Evolutionary conservation across 148 eudicot genomes (phyloP).

Genomic region (Heliamphora exappendiculata): DNA sequence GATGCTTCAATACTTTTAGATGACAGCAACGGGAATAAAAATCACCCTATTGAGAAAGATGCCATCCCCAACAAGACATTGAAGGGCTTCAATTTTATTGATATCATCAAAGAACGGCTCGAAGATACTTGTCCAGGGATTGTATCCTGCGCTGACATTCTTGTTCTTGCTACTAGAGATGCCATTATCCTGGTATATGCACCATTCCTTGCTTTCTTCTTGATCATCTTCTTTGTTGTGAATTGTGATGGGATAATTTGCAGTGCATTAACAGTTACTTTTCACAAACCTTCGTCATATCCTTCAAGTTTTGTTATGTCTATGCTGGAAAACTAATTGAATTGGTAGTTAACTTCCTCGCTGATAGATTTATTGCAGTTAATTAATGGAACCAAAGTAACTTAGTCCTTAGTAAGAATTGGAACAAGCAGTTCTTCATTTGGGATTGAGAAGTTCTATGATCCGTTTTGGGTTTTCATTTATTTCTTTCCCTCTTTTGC

Average conservation of each 20-base stretch:
- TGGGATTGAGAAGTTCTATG: background rate
- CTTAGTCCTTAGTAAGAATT: background rate
- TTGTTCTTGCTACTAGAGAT: constrained; percentile 19
- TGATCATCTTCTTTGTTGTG: background rate
- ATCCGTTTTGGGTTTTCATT: background rate
- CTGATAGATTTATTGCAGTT: background rate
- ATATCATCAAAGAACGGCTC: constrained; percentile 15
- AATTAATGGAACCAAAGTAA: background rate
- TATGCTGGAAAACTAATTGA: background rate
- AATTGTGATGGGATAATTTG: background rate
- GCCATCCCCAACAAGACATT: constrained; percentile 12
- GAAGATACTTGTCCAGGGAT: constrained; percentile 13
- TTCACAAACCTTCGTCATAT: background rate
- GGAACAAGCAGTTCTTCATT: background rate
- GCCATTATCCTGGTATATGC: constrained; percentile 15
- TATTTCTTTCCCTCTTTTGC: background rate
- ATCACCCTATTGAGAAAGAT: background rate
- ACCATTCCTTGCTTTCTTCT: background rate
- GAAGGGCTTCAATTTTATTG: constrained; percentile 13
- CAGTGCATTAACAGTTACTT: background rate
- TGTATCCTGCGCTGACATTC: constrained; percentile 18
- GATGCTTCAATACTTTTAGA: constrained; percentile 14
- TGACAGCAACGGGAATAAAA: background rate
- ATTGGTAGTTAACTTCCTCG: background rate
- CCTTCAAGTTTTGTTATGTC: background rate